Percentiles rank a stretch among this genome's conserved stretches.
Conservation (phyloP, 2,329 filamentous ascomycete genomes). For the Aspergillus ustus region DNA sequence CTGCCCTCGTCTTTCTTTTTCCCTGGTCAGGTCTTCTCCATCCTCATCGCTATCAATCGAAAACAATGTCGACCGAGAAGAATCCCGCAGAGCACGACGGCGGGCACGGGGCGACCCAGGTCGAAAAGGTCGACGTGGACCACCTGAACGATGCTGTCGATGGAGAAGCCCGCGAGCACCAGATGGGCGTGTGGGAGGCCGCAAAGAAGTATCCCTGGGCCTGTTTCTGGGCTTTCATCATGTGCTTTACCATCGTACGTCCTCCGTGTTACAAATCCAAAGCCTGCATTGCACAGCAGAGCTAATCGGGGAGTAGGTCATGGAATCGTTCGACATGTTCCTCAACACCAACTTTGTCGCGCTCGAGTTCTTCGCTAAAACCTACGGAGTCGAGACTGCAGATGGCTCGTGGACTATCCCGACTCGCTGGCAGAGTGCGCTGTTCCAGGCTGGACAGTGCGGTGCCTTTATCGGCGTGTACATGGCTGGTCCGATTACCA, state of each 20-base stretch:
- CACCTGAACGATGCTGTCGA: conserved; percentile 49
- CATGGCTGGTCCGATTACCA: conserved; percentile 65
- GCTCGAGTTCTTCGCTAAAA: conserved; percentile 42
- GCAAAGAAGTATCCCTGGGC: conserved; percentile 51
- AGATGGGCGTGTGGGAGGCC: conserved; percentile 46
- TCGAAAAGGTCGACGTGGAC: conserved; percentile 37
- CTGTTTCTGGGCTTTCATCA: conserved; percentile 54
- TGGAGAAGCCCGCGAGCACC: conserved; percentile 51
- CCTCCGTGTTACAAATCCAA: conserved; percentile 28
- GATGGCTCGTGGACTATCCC: conserved; percentile 36
- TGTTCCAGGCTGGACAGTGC: conserved; percentile 60
- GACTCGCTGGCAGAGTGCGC: conserved; percentile 58
- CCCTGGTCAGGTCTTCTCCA: background rate
- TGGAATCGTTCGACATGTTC: conserved; percentile 58
- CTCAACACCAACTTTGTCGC: conserved; percentile 55
- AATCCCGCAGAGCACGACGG: background rate
- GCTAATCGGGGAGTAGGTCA: conserved; percentile 34
- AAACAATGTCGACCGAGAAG: conserved; percentile 8
- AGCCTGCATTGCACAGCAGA: too few species aligned
- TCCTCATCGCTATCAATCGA: background rate
- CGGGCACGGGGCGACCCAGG: conserved; percentile 1
- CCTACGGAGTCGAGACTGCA: conserved; percentile 41
- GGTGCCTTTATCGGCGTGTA: conserved; percentile 66
- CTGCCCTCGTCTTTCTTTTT: too few species aligned
- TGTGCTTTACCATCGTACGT: conserved; percentile 58